A percentile compares a stretch with the other conserved stretches of the same genome.
These are phyloP conservation scores for Talaromyces sp. DNA, from an alignment of 2,329 filamentous ascomycete genomes.

Conservation along the genomic window DNA sequence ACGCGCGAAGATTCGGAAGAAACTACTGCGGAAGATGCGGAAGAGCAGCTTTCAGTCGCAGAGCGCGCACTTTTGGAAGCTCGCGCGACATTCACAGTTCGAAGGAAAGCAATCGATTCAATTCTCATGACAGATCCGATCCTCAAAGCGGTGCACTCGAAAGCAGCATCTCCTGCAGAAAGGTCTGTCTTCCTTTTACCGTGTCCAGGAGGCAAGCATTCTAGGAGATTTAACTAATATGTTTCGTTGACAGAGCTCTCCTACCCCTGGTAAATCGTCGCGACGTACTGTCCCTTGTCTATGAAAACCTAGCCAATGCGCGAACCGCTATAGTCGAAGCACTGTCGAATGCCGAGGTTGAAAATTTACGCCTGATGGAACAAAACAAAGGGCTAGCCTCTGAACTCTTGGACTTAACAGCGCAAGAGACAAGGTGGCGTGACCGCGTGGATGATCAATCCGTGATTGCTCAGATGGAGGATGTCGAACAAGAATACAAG, in stretches of 20 bases:
- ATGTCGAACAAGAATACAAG: slow-evolving; percentile 58
- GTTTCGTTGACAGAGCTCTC: slow-evolving; percentile 53
- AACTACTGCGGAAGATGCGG: slow-evolving; percentile 49
- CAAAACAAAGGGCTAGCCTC: slow-evolving; percentile 62
- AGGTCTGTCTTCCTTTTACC: slow-evolving; percentile 49
- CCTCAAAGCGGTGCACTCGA: slow-evolving; percentile 70
- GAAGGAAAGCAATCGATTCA: slow-evolving; percentile 64
- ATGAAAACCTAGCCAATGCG: slow-evolving; percentile 58
- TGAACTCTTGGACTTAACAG: slow-evolving; percentile 61
- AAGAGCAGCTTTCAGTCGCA: slow-evolving; percentile 50
- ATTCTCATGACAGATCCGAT: slow-evolving; percentile 71
- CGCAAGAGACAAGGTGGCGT: slow-evolving; percentile 50
- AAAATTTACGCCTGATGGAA: slow-evolving; percentile 54
- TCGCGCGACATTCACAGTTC: slow-evolving; percentile 65
- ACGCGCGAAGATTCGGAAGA: slow-evolving; percentile 31
- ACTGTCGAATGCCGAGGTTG: slow-evolving; percentile 56
- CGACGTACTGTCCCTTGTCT: slow-evolving; percentile 61
- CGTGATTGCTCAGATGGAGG: slow-evolving; percentile 54
- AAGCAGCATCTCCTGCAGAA: slow-evolving; percentile 62
- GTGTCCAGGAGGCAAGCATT: background rate
- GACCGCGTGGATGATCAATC: slow-evolving; percentile 54
- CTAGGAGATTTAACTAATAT: background rate
- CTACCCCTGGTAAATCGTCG: slow-evolving; percentile 63
- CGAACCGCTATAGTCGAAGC: slow-evolving; percentile 51
- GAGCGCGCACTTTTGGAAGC: slow-evolving; percentile 67